Evolutionary conservation across 257 asterid species (phyloP).

Genomic region (Voacanga thouarsii): DNA sequence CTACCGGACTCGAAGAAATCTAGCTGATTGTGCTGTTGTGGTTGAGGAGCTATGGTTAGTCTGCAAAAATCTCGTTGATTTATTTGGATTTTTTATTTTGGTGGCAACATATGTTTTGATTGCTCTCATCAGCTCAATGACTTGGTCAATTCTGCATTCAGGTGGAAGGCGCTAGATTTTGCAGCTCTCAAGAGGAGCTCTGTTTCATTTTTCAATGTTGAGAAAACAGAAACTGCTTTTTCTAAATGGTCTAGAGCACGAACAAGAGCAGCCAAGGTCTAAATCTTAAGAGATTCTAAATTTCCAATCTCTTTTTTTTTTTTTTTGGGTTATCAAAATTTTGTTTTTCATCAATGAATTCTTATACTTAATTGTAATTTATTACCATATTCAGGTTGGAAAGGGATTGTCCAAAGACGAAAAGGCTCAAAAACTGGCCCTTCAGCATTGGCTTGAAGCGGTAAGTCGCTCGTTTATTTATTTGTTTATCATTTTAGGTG

Average conservation of each 20-base stretch:
- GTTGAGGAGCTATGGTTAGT: conserved; percentile 95
- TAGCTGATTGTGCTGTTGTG: conserved; percentile 96
- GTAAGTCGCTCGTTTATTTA: conserved; percentile 42
- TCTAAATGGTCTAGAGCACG: conserved; percentile 96
- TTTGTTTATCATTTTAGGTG: background rate
- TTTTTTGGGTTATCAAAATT: background rate
- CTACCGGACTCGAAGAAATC: conserved; percentile 79
- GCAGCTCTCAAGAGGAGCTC: conserved; percentile 83
- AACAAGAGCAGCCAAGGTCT: conserved; percentile 86
- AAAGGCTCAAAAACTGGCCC: conserved; percentile 86
- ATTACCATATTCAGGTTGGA: conserved; percentile 59
- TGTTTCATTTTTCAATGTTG: conserved; percentile 70
- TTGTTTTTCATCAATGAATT: conserved; percentile 2
- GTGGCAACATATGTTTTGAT: background rate
- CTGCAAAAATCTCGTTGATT: background rate
- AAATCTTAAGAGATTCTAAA: background rate
- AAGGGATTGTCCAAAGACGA: conserved; percentile 95
- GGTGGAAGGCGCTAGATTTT: conserved; percentile 97
- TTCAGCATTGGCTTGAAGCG: conserved; percentile 98
- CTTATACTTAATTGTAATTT: background rate
- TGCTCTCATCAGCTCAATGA: conserved; percentile 16
- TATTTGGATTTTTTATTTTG: background rate
- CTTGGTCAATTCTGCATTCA: conserved; percentile 19
- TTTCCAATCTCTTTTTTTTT: background rate
- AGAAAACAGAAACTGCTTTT: conserved; percentile 81